These are phyloP conservation scores for Tubosaeta brunneosetosa DNA, from an alignment of 768 basidiomycete species.

Conservation along the genomic window DNA sequence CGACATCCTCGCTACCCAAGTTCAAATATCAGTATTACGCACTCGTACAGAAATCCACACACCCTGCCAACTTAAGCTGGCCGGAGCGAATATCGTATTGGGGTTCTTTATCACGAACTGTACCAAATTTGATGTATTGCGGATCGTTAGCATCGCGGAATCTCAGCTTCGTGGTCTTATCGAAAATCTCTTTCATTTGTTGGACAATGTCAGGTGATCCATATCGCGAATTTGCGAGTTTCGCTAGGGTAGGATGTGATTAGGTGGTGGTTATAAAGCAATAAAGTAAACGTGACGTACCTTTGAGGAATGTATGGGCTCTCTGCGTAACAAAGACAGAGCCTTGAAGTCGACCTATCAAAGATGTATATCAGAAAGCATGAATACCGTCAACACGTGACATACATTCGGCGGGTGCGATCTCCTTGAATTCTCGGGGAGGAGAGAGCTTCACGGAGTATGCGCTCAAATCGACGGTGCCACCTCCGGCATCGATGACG, in stretches of 20 bases:
- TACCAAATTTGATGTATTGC: conserved; percentile 39
- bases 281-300: conserved; percentile 12
- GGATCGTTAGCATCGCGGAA: conserved; percentile 34
- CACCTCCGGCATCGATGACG: conserved; percentile 45
- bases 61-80: conserved; percentile 36
- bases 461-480: conserved; percentile 6
- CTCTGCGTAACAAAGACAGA: conserved; percentile 34
- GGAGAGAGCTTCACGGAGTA: conserved; percentile 25
- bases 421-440: conserved; percentile 28
- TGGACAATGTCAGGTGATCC: conserved; percentile 29
- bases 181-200: conserved; percentile 32
- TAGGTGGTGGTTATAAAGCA: not conserved
- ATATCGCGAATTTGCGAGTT: conserved; percentile 27
- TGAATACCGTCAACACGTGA: no score
- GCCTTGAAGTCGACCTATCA: conserved; percentile 35
- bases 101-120: conserved; percentile 31
- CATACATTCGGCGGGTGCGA: conserved; percentile 30
- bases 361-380: not conserved
- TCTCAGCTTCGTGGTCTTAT: conserved; percentile 34
- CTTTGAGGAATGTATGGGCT: conserved; percentile 24
- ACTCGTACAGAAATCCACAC: not conserved
- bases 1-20: conserved; percentile 31
- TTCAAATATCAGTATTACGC: not conserved
- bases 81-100: conserved; percentile 35
- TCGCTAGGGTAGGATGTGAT: conserved; percentile 14